Evolutionary conservation across 75 land plant species (phyloP).

Genomic region (Picea glauca): DNA sequence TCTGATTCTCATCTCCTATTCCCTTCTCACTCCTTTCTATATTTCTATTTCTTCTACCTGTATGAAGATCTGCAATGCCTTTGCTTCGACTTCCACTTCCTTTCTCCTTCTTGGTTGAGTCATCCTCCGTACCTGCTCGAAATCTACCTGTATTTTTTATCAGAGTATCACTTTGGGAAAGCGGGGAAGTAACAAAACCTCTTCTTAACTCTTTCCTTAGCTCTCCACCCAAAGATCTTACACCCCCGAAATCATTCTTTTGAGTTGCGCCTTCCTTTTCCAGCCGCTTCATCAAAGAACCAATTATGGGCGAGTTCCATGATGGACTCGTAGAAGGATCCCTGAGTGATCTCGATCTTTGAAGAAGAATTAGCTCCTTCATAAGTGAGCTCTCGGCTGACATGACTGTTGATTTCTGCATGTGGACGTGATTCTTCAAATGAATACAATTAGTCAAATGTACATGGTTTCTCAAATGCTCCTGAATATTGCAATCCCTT

Average conservation of each 20-base stretch:
- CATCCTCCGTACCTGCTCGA: constrained; percentile 16
- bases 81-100: constrained; percentile 11
- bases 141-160: constrained; percentile 26
- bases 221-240: constrained; percentile 40
- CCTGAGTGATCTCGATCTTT: constrained; percentile 65
- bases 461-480: constrained; percentile 73
- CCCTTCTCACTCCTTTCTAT: constrained; percentile 21
- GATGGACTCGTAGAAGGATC: constrained; percentile 85
- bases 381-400: constrained; percentile 61
- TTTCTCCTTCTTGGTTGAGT: neutral
- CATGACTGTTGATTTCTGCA: constrained; percentile 46
- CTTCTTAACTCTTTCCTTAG: constrained; percentile 21
- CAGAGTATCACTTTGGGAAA: constrained; percentile 8
- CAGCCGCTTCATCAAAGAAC: constrained; percentile 26
- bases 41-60: constrained; percentile 11
- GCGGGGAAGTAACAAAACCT: constrained; percentile 26
- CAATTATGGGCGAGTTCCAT: constrained; percentile 56
- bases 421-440: constrained; percentile 86
- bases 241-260: constrained; percentile 20
- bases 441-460: constrained; percentile 94
- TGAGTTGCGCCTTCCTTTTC: constrained; percentile 26
- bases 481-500: constrained; percentile 46
- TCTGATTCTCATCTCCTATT: constrained; percentile 21
- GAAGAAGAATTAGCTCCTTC: constrained; percentile 75
- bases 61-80: neutral